phyloP scores from a whole-genome alignment of 139 green algal species.

The Picochlorum sp. region DNA sequence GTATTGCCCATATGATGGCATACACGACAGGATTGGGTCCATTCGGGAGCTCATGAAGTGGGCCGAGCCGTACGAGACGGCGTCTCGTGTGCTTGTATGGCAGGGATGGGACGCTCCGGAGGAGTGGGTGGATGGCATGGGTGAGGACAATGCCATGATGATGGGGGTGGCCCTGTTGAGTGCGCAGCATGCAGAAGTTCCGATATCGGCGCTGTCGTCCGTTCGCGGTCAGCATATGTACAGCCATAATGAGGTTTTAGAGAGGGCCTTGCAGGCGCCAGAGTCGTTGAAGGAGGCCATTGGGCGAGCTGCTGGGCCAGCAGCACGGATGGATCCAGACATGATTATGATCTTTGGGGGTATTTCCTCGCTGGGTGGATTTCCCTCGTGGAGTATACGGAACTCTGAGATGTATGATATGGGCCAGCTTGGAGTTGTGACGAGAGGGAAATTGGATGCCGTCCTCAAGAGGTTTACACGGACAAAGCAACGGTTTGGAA shows the following conservation, averaged over 20 bases:
- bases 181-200: constrained; percentile 13
- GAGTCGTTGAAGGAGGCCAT: constrained; percentile 8
- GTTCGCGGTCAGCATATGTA: not conserved
- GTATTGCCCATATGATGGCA: constrained; percentile 9
- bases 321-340: constrained; percentile 17
- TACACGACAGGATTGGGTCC: constrained; percentile 1
- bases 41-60: constrained; percentile 13
- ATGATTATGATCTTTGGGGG: constrained; percentile 17
- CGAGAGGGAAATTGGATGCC: constrained; percentile 10
- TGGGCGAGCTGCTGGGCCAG: constrained; percentile 8
- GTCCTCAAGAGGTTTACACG: constrained; percentile 12
- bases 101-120: not conserved
- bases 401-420: constrained; percentile 32
- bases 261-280: constrained; percentile 7
- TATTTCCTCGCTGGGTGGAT: constrained; percentile 27
- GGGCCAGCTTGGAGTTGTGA: constrained; percentile 15
- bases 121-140: not conserved
- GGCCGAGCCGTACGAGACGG: not conserved
- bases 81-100: not conserved
- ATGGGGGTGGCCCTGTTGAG: constrained; percentile 16
- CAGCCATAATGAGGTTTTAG: not conserved
- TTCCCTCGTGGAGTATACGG: constrained; percentile 32
- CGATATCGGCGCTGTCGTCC: not conserved
- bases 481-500: constrained; percentile 27
- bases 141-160: not conserved